Percentiles rank a stretch among this genome's conserved stretches.
These are phyloP conservation scores for Viola odorata DNA, from an alignment of 345 rosid species.

Conservation along the genomic window DNA sequence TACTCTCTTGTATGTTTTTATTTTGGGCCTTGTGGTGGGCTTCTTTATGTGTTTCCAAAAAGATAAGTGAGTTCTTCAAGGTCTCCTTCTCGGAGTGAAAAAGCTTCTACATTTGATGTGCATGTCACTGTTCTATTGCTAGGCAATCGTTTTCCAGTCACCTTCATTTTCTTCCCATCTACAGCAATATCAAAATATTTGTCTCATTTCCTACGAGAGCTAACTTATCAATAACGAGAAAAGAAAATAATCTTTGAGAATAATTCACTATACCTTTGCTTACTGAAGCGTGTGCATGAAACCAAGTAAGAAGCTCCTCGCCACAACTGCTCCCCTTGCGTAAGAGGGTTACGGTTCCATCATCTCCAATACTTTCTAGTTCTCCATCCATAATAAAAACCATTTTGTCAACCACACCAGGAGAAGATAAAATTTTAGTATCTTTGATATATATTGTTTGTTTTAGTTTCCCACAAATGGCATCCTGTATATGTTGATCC, in stretches of 20 bases:
- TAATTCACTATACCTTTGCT: slow-evolving; percentile 37
- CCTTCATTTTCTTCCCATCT: slow-evolving; percentile 54
- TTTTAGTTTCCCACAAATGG: slow-evolving; percentile 63
- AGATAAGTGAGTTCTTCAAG: slow-evolving; percentile 74
- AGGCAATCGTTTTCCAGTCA: slow-evolving; percentile 36
- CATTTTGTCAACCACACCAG: slow-evolving; percentile 71
- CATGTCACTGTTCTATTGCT: slow-evolving; percentile 64
- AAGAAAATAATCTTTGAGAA: too few species aligned
- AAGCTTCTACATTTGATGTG: slow-evolving; percentile 74
- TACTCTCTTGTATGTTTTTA: too few species aligned
- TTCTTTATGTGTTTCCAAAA: too few species aligned
- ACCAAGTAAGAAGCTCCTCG: slow-evolving; percentile 90
- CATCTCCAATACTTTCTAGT: slow-evolving; percentile 62
- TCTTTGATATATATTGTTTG: slow-evolving; percentile 63
- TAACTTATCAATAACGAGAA: neutral
- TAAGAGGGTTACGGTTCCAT: slow-evolving; percentile 35
- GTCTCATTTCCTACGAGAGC: neutral
- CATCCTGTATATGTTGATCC: slow-evolving; percentile 67
- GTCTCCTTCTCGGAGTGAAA: slow-evolving; percentile 70
- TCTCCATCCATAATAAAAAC: slow-evolving; percentile 79
- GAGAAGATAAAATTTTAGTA: slow-evolving; percentile 48
- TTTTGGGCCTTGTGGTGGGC: too few species aligned
- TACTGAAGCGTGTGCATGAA: slow-evolving; percentile 69
- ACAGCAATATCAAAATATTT: neutral
- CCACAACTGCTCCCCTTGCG: slow-evolving; percentile 75